Conservation (phyloP, 2,329 filamentous ascomycete species). For the Botrytis fabae region DNA sequence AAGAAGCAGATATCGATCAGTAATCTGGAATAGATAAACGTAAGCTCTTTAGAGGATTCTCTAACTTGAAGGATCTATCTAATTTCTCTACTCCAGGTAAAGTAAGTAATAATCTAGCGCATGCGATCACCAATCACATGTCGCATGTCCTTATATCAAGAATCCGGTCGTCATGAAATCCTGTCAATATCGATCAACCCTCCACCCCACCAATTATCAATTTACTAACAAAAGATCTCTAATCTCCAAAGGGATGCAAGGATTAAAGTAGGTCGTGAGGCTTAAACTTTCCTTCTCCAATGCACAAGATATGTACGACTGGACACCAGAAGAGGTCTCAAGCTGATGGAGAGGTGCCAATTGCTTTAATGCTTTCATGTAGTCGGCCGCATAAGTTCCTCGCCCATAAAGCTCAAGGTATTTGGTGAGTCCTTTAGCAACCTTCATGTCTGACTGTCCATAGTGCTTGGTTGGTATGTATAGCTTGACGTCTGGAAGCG, state of each 20-base stretch:
- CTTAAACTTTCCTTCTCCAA: background rate
- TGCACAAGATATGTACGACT: conserved; percentile 6
- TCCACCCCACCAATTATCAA: background rate
- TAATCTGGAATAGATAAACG: background rate
- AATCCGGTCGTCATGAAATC: background rate
- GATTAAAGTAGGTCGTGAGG: conserved; percentile 9
- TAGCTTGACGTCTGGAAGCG: conserved; percentile 6
- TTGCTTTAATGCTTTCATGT: background rate
- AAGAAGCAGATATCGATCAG: background rate
- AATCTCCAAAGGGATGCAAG: background rate
- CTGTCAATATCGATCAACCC: background rate
- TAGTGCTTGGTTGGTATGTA: conserved; percentile 11
- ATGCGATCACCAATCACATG: background rate
- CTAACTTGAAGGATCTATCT: background rate
- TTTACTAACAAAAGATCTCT: too few species aligned
- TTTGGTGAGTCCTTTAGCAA: background rate
- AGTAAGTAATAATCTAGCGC: background rate
- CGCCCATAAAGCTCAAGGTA: background rate
- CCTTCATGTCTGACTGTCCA: conserved; percentile 3
- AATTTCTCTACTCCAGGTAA: background rate
- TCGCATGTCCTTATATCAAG: background rate
- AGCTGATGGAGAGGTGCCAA: conserved; percentile 6
- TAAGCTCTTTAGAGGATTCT: background rate
- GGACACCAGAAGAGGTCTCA: conserved; percentile 6
- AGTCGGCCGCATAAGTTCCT: background rate